Conservation (phyloP, 2,329 filamentous ascomycete genomes). For the Xylaria arbuscula region DNA sequence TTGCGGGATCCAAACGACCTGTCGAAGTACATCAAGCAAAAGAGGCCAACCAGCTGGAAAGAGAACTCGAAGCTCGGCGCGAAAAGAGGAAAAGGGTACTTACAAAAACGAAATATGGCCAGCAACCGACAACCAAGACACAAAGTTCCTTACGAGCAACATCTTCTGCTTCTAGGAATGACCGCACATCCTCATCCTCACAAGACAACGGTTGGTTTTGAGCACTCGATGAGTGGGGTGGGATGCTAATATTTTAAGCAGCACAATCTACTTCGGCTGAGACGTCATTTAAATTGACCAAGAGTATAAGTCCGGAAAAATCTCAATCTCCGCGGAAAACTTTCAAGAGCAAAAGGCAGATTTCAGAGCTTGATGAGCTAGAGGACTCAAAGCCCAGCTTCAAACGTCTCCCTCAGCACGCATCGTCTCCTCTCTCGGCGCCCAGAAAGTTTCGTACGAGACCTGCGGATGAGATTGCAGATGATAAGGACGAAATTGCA, state of each 20-base stretch:
- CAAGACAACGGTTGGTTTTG: conserved; percentile 30
- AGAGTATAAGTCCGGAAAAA: conserved; percentile 29
- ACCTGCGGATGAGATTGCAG: conserved; percentile 14
- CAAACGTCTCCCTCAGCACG: conserved; percentile 23
- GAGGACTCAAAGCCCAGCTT: conserved; percentile 29
- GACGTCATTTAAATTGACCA: conserved; percentile 10
- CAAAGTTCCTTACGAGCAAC: conserved; percentile 33
- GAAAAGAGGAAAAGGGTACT: conserved; percentile 22
- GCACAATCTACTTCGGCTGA: conserved; percentile 6
- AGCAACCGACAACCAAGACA: conserved; percentile 36
- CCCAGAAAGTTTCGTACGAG: conserved; percentile 23
- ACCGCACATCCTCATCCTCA: conserved; percentile 30
- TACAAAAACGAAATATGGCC: conserved; percentile 32
- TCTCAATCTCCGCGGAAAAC: conserved; percentile 22
- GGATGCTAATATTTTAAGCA: conserved; percentile 21
- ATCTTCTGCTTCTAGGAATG: conserved; percentile 34
- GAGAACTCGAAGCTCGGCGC: conserved; percentile 31
- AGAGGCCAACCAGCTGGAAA: conserved; percentile 33
- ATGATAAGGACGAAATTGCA: conserved; percentile 12
- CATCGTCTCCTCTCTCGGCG: conserved; percentile 30
- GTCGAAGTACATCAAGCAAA: conserved; percentile 33
- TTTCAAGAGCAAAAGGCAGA: conserved; percentile 23
- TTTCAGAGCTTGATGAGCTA: conserved; percentile 30
- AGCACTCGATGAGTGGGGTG: background rate
- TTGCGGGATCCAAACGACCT: conserved; percentile 43